Evolutionary conservation across 768 basidiomycete genomes (phyloP).

Genomic region (Termitomyces sp.): DNA sequence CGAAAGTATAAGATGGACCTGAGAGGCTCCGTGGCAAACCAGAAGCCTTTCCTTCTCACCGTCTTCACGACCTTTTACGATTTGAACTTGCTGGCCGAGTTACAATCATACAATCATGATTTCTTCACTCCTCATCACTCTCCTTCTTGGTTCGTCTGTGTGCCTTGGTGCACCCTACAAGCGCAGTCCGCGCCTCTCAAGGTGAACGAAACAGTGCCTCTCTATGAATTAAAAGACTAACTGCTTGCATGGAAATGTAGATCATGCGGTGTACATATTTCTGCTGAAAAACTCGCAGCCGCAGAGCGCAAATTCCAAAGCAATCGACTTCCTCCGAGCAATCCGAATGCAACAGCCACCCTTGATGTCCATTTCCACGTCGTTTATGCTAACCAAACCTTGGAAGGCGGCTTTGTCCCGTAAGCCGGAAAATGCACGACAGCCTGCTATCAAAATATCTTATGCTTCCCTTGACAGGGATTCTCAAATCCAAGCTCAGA

Average conservation of each 20-base stretch:
- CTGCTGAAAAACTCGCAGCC: slow-evolving; percentile 27
- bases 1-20: slow-evolving; percentile 6
- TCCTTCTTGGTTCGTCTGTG: slow-evolving; percentile 19
- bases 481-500: slow-evolving; percentile 32
- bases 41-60: slow-evolving; percentile 5
- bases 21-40: neutral
- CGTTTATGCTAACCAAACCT: slow-evolving; percentile 38
- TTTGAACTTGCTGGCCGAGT: slow-evolving; percentile 11
- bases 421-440: slow-evolving; percentile 20
- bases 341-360: slow-evolving; percentile 27
- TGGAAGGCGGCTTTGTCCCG: slow-evolving; percentile 40
- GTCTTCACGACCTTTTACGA: slow-evolving; percentile 14
- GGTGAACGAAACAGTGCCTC: neutral
- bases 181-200: slow-evolving; percentile 3
- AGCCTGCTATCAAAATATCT: neutral
- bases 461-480: slow-evolving; percentile 16
- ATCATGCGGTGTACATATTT: slow-evolving; percentile 38
- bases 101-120: slow-evolving; percentile 19
- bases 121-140: slow-evolving; percentile 13
- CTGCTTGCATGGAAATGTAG: slow-evolving; percentile 14
- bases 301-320: slow-evolving; percentile 39
- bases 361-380: slow-evolving; percentile 47
- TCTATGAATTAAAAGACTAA: neutral
- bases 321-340: slow-evolving; percentile 27
- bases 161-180: slow-evolving; percentile 17